Conservation (phyloP, 2,329 filamentous ascomycete genomes). For the Fusarium sulawesiense region DNA sequence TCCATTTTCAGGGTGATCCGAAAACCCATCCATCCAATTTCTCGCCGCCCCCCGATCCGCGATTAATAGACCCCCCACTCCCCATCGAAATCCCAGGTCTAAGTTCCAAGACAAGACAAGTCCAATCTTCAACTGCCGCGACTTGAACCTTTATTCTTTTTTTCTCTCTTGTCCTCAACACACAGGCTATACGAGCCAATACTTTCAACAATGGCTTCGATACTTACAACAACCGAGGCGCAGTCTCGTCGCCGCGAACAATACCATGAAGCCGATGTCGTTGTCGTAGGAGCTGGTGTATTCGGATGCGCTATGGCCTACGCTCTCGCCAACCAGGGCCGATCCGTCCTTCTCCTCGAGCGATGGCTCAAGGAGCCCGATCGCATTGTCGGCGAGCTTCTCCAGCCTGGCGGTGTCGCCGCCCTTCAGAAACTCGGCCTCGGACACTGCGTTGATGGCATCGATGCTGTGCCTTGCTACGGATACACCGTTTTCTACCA, state of each 20-base stretch:
- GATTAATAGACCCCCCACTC: conserved; percentile 33
- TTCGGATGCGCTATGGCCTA: conserved; percentile 89
- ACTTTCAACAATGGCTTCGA: conserved; percentile 49
- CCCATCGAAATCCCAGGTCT: conserved; percentile 31
- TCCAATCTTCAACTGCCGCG: conserved; percentile 4
- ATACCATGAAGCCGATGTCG: conserved; percentile 79
- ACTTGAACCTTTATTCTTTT: background rate
- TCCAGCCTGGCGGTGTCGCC: conserved; percentile 90
- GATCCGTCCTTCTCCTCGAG: conserved; percentile 91
- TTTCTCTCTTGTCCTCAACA: background rate
- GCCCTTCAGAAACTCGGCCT: conserved; percentile 85
- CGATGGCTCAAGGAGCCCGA: conserved; percentile 91
- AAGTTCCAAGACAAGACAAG: conserved; percentile 20
- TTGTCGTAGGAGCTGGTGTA: conserved; percentile 91
- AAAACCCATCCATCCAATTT: conserved; percentile 36
- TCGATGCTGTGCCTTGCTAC: conserved; percentile 84
- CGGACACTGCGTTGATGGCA: conserved; percentile 83
- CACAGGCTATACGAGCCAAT: conserved; percentile 6
- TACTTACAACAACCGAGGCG: conserved; percentile 52
- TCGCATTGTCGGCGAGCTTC: conserved; percentile 92
- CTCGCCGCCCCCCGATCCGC: conserved; percentile 38
- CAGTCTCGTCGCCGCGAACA: conserved; percentile 62
- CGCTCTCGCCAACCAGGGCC: conserved; percentile 86
- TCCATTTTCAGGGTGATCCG: conserved; percentile 22
- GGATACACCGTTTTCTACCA: conserved; percentile 92